Percentiles rank a stretch among this genome's conserved stretches.
Conservation (phyloP, 2,329 filamentous ascomycete genomes). For the Alternaria gansuensis region DNA sequence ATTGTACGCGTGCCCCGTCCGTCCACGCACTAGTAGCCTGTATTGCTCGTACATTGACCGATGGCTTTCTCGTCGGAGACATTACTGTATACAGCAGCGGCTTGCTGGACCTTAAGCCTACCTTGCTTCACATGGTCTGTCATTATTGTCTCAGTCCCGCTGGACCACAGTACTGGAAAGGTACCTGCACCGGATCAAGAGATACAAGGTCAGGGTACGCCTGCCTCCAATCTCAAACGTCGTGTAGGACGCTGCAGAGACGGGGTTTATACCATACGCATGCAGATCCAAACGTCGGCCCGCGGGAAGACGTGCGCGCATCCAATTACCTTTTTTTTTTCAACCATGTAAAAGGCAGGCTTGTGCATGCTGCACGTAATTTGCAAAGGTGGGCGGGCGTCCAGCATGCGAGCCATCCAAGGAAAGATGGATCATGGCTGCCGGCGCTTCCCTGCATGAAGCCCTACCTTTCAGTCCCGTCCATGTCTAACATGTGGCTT, state of each 20-base stretch:
- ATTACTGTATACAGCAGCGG: constrained; percentile 38
- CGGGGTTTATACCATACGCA: constrained; percentile 47
- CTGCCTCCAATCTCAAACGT: constrained; percentile 43
- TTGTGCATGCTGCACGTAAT: constrained; percentile 41
- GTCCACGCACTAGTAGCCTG: constrained; percentile 28
- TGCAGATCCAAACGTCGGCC: constrained; percentile 51
- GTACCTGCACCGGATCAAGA: constrained; percentile 52
- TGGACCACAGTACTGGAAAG: constrained; percentile 32
- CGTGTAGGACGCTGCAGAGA: constrained; percentile 38
- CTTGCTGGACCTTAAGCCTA: constrained; percentile 25
- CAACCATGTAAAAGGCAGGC: constrained; percentile 36
- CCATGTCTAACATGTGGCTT: constrained; percentile 20
- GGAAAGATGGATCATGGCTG: constrained; percentile 26
- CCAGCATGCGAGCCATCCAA: constrained; percentile 45
- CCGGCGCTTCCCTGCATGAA: constrained; percentile 37
- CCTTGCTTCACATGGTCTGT: constrained; percentile 37
- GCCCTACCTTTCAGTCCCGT: constrained; percentile 14
- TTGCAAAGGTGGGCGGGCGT: constrained; percentile 36
- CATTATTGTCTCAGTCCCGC: constrained; percentile 46
- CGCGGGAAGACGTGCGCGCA: constrained; percentile 46
- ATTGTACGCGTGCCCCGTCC: constrained; percentile 25
- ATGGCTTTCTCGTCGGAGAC: constrained; percentile 34
- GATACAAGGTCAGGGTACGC: constrained; percentile 44
- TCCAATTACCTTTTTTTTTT: constrained; percentile 30
- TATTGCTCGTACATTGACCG: constrained; percentile 28